Evolutionary conservation across 495 filamentous ascomycete species (phyloP), one percentile per base, ranked within the genome.

Genomic region (Xylaria venustula): DNA sequence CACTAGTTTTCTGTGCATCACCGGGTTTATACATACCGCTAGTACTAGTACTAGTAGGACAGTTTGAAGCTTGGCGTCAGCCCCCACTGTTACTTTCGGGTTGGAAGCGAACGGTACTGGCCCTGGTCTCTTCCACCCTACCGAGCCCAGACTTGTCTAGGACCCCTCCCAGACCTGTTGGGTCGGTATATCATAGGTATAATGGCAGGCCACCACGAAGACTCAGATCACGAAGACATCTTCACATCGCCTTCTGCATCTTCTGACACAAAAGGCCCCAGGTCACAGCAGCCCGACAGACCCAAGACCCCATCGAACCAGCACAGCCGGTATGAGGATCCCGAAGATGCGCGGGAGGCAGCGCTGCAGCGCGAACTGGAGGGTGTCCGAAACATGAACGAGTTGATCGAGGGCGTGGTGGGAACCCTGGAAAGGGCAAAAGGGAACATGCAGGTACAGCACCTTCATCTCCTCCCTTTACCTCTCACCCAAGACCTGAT

Each of bases 371-470:
- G 81, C 36, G 94, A 98, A 71, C 77, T 97, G n/a, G 85, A 89
- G 28, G 86, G 85, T 44, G 87, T 98, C 17, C 83, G 87, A 42
- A 88, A 87, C 48, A 88, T 98, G 68, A 98, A 97, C 67, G 79
- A 88, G 52, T 86, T 92, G 11, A 90, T 98, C 61, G 90, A 96
- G 72, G 87, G 85, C 3, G 87, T 96, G 3, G 76, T 96, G n/a
- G 80, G 82, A 12, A 92, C 88, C 30, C 78, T 98, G 7, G 87
- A 90, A 64, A 84, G 85, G 60, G 91, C 94, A 9, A 91, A 88
- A 67, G 85, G 83, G 41, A 97, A 97, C 73, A 97, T 98, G 93
- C 85, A 91, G 67, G 92, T 92, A 80, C 7, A 47, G 82, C 68
- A 54, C 41, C 47, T 41, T 54, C 5, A 20, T 53, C 28, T 9